Percentiles rank a stretch among this genome's conserved stretches.
Evolutionary conservation across 2,329 filamentous ascomycete genomes (phyloP).

Genomic region (Cryphonectria naterciae): DNA sequence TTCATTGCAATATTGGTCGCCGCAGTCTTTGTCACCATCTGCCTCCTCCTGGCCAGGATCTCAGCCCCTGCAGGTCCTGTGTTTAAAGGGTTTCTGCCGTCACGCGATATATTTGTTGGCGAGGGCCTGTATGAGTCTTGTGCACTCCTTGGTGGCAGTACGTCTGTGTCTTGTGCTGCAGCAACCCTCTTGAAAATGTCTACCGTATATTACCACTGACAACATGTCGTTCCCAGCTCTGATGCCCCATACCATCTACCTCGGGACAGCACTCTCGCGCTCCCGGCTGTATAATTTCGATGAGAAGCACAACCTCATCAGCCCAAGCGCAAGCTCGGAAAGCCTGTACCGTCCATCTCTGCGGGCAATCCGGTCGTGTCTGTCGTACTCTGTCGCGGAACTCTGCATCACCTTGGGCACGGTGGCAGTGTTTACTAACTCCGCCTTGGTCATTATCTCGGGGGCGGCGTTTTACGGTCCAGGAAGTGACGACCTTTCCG

Average conservation of each 20-base stretch:
- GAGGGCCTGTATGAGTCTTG: slow-evolving; percentile 66
- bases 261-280: slow-evolving; percentile 69
- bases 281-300: slow-evolving; percentile 67
- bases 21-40: slow-evolving; percentile 65
- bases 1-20: slow-evolving; percentile 64
- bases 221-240: slow-evolving; percentile 44
- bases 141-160: slow-evolving; percentile 70
- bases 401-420: slow-evolving; percentile 72
- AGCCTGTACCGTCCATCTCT: slow-evolving; percentile 67
- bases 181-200: background rate
- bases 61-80: slow-evolving; percentile 57
- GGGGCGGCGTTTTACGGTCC: slow-evolving; percentile 69
- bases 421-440: slow-evolving; percentile 81
- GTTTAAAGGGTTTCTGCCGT: slow-evolving; percentile 66
- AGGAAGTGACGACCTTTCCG: slow-evolving; percentile 67
- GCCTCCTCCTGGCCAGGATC: slow-evolving; percentile 65
- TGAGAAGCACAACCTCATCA: slow-evolving; percentile 45
- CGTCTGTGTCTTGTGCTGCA: background rate
- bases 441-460: slow-evolving; percentile 75
- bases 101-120: slow-evolving; percentile 57
- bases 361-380: slow-evolving; percentile 70
- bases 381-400: slow-evolving; percentile 74
- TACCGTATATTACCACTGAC: background rate
- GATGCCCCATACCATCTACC: slow-evolving; percentile 68
- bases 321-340: slow-evolving; percentile 37